Conservation (phyloP, 345 rosid species). For the Adansonia digitata region DNA sequence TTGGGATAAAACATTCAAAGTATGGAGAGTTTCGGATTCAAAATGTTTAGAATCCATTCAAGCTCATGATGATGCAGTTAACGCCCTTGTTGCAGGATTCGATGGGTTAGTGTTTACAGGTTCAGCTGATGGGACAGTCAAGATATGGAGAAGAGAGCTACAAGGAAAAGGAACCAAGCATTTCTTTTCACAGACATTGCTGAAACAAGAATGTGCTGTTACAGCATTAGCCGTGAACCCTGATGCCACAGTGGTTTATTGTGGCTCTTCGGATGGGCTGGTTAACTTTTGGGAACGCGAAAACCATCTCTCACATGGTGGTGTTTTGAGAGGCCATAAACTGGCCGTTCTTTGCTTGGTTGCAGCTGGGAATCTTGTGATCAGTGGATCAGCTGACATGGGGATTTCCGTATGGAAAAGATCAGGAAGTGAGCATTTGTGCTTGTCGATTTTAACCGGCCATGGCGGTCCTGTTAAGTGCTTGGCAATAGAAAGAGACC, state of each 20-base stretch:
- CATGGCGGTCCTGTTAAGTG: conserved; percentile 90
- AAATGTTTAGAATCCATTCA: conserved; percentile 67
- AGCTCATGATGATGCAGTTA: conserved; percentile 84
- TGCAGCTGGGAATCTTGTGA: conserved; percentile 61
- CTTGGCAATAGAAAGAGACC: conserved; percentile 67
- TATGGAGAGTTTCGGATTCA: conserved; percentile 65
- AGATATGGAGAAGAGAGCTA: conserved; percentile 83
- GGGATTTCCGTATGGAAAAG: conserved; percentile 80
- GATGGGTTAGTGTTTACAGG: conserved; percentile 86
- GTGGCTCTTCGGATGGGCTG: conserved; percentile 86
- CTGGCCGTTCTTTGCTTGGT: conserved; percentile 65
- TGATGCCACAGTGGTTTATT: conserved; percentile 49
- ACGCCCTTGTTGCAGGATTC: conserved; percentile 60
- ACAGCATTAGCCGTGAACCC: conserved; percentile 62
- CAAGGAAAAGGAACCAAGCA: conserved; percentile 88
- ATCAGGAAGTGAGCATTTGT: conserved; percentile 43
- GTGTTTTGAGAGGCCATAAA: conserved; percentile 72
- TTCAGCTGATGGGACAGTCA: conserved; percentile 79
- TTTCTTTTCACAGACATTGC: conserved; percentile 62
- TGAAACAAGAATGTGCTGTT: conserved; percentile 83
- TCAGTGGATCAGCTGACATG: conserved; percentile 87
- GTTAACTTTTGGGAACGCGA: conserved; percentile 76
- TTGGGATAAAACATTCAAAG: conserved; percentile 88
- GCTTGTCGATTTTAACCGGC: conserved; percentile 60
- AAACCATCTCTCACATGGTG: conserved; percentile 48